Base-by-base conservation (phyloP, 371 early-diverging fungal genomes). In the Apophysomyces trapeziformis region DNA sequence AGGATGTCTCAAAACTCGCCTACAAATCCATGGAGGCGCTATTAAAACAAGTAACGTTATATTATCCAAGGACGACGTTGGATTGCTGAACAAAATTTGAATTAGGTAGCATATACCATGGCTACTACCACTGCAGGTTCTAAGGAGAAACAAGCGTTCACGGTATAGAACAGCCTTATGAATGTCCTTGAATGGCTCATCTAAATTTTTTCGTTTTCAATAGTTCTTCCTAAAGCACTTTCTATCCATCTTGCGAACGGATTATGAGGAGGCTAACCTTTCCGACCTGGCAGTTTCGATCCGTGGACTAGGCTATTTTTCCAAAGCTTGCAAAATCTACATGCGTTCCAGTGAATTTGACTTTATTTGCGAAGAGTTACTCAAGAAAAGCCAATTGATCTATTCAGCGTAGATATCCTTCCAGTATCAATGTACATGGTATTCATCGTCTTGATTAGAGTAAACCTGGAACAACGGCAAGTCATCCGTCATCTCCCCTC, bases 291-390 rank as follows among this genome's bases (percentile, higher is more conserved):
- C 93, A 2, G 76, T 88, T 3, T 87, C 90, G 5, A 86, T 93
- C 45, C 80, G 89, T 57, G 89, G 90, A 9, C 82, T 90, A 39
- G 94, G 94, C 0, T 85, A 88, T 61, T 88, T 93, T 64, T 84
- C 91, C 0, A 78, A 78, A n/a, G 85, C 87, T 0, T 88, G 83
- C 70, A 82, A 80, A 47, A 73, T 71, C 11, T 79, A 80, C 13
- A 63, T 84, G 63, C 61, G 72, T 0, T 64, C 64, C 16, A 76
- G 78, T 7, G 84, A 88, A 44, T 70, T 87, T 16, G 69, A 76
- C 11, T 60, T 66, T 2, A 58, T 92, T 8, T 72, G 83, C 4
- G 72, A 78, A 1, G 69, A 79, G 9, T 75, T 92, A 4, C 71
- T 89, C 35, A 75, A 77, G 56, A 86, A 85, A 60, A 80, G 85